Evolutionary conservation across 2,329 filamentous ascomycete species (phyloP).

Genomic region (Mycosphaerella sp.): DNA sequence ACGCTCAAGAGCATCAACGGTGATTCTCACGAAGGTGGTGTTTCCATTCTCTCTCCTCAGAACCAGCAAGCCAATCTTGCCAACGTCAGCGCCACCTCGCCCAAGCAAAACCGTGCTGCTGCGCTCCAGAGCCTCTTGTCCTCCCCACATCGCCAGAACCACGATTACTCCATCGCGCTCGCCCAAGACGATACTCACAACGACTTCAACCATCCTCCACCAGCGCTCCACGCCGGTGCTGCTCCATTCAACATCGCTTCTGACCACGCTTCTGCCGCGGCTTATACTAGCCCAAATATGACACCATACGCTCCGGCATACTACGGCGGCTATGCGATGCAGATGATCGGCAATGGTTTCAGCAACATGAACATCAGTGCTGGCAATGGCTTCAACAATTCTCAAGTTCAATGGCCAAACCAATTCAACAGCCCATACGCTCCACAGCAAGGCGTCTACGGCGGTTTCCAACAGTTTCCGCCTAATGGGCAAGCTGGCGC

Average conservation of each 20-base stretch:
- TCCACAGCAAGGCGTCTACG: conserved; percentile 51
- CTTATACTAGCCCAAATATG: conserved; percentile 27
- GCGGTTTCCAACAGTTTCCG: conserved; percentile 47
- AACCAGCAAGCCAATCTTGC: conserved; percentile 22
- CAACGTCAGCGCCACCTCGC: conserved; percentile 37
- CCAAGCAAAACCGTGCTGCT: conserved; percentile 51
- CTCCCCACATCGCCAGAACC: conserved; percentile 59
- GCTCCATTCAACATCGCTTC: conserved; percentile 64
- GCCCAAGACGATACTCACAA: conserved; percentile 44
- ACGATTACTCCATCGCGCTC: conserved; percentile 56
- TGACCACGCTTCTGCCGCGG: conserved; percentile 35
- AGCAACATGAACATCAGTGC: conserved; percentile 55
- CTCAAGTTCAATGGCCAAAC: conserved; percentile 33
- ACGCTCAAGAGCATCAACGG: conserved; percentile 66
- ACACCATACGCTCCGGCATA: conserved; percentile 38
- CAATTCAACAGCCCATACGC: conserved; percentile 16
- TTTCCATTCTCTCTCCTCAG: conserved; percentile 26
- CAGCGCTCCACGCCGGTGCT: conserved; percentile 72
- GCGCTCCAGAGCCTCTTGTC: conserved; percentile 66
- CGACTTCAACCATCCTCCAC: conserved; percentile 58
- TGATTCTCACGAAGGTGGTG: conserved; percentile 46
- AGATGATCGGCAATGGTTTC: conserved; percentile 63
- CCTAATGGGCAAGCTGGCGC: conserved; percentile 40
- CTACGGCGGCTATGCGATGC: conserved; percentile 48
- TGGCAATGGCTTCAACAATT: conserved; percentile 36